These are phyloP conservation scores for Pelargonium cotyledonis DNA, from an alignment of 441 rosid species.

Conservation along the genomic window DNA sequence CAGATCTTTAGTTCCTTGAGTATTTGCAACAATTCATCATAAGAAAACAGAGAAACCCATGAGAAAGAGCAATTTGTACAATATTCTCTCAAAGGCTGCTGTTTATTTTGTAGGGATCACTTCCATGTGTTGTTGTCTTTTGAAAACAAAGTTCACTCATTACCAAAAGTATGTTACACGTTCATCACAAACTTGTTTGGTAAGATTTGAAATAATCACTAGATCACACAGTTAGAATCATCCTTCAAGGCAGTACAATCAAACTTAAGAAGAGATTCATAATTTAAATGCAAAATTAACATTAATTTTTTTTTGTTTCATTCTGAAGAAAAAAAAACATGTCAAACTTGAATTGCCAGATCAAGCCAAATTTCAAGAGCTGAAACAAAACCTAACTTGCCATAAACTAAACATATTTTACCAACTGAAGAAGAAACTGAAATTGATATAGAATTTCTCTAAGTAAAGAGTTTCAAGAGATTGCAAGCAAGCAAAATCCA, in stretches of 20 bases:
- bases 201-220: too few relatives aligned
- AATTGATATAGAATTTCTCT: neutral
- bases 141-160: neutral
- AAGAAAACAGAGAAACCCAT: neutral
- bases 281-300: too few relatives aligned
- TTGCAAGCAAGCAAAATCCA: neutral
- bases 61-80: neutral
- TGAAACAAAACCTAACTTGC: neutral
- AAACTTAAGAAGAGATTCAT: too few relatives aligned
- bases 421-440: neutral
- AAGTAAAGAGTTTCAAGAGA: neutral
- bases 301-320: neutral
- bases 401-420: neutral
- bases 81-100: neutral
- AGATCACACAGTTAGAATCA: too few relatives aligned
- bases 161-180: too few relatives aligned
- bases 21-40: conserved; percentile 3
- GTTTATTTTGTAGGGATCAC: neutral
- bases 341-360: neutral
- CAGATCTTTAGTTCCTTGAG: neutral
- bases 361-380: neutral
- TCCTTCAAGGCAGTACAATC: too few relatives aligned
- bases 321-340: neutral
- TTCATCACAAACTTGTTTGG: too few relatives aligned
- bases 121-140: neutral